Evolutionary conservation across 495 filamentous ascomycete species (phyloP).

Genomic region (Hypoxylon fragiforme): DNA sequence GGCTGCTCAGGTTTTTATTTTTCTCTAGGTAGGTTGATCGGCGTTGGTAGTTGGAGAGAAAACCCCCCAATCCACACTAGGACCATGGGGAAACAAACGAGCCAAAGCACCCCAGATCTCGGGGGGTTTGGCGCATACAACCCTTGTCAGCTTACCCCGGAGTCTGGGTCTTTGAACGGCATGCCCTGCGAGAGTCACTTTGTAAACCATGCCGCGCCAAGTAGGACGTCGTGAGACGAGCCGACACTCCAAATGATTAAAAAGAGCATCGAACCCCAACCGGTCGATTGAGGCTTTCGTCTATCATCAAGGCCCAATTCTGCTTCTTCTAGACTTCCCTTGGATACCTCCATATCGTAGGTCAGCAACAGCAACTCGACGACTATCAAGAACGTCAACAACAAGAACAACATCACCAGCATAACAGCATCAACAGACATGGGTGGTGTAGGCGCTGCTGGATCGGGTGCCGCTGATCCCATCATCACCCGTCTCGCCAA

Average conservation of each 20-base stretch:
- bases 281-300: neutral
- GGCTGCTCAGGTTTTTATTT: too few species aligned
- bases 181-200: too few species aligned
- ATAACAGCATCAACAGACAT: slow-evolving; percentile 2
- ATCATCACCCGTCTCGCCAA: slow-evolving; percentile 50
- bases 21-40: slow-evolving; percentile 10
- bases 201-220: too few species aligned
- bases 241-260: neutral
- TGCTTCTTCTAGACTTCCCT: neutral
- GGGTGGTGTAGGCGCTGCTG: slow-evolving; percentile 26
- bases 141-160: slow-evolving; percentile 23
- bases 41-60: slow-evolving; percentile 20
- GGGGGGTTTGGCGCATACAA: neutral
- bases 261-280: slow-evolving; percentile 7
- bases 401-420: too few species aligned
- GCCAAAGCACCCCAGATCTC: slow-evolving; percentile 9
- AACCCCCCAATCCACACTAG: slow-evolving; percentile 17
- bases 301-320: neutral
- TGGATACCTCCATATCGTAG: neutral
- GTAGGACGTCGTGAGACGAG: too few species aligned
- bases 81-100: neutral
- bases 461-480: slow-evolving; percentile 40
- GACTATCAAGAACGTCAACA: too few species aligned
- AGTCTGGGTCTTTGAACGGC: slow-evolving; percentile 8
- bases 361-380: too few species aligned